Percentiles rank a stretch among this genome's conserved stretches.
phyloP scores from a whole-genome alignment of 257 asterid genomes.

The Fraxinus pennsylvanica region DNA sequence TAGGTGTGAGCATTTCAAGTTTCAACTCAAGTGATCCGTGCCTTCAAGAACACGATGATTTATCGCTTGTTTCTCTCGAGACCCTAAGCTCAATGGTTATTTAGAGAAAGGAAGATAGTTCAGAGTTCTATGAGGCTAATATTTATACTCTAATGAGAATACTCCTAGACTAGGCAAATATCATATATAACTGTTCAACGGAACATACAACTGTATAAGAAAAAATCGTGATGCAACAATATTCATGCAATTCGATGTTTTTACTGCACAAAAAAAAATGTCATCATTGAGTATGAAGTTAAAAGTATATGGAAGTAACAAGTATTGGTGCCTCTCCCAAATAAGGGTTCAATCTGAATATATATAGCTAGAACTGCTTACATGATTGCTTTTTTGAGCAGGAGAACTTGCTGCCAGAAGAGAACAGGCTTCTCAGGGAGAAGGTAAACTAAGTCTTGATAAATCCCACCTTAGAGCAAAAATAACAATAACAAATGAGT shows the following conservation, averaged over 20 bases:
- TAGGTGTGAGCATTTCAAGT: not conserved
- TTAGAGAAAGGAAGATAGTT: not conserved
- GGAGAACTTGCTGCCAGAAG: conserved; percentile 51
- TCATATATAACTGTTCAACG: not conserved
- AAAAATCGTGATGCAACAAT: no score
- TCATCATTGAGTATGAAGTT: not conserved
- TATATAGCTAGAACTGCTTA: conserved; percentile 23
- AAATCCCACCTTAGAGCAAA: not conserved
- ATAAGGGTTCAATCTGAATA: not conserved
- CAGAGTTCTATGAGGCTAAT: not conserved
- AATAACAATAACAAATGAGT: not conserved
- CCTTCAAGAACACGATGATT: not conserved
- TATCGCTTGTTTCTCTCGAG: not conserved
- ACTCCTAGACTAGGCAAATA: not conserved
- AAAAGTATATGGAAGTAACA: not conserved
- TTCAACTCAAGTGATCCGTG: not conserved
- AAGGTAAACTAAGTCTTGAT: conserved; percentile 28
- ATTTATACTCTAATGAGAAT: not conserved
- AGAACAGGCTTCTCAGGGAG: conserved; percentile 45
- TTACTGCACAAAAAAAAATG: not conserved
- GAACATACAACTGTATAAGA: not conserved
- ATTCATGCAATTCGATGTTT: not conserved
- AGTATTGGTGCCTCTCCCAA: not conserved
- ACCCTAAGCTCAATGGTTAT: not conserved
- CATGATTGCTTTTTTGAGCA: conserved; percentile 27